Base-by-base conservation (phyloP, 2,329 filamentous ascomycete species). In the Stagonosporopsis rhizophila region DNA sequence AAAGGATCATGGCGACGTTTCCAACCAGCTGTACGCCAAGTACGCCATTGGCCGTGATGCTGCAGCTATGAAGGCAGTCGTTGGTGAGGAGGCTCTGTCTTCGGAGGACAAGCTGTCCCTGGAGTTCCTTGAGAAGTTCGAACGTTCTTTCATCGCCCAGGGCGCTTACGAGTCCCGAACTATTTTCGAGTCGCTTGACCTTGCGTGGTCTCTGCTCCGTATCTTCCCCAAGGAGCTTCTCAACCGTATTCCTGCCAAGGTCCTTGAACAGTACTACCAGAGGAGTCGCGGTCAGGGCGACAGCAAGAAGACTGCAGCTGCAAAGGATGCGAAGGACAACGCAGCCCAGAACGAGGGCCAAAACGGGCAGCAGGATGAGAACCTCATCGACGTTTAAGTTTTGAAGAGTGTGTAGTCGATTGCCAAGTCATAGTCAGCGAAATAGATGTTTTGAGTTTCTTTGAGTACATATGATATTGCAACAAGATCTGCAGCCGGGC, bases 41-140 rank as follows among this genome's bases (percentile, higher is more conserved):
- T 99, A 99, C 78, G 95, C 95, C 78, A 98, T 99, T 75, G 95
- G 95, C 75, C 93, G 94, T 85, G 95, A 99, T 73, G 95, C 95
- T 19, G 94, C 96, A 34, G 90, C 92, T 76, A 99, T 99, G 95
- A 99, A 98, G 83, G 95, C 95, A 59, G 95, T 99, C 78, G 95
- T 99, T 57, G 95, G 95, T 81, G 96, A 99, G 81, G 95, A 99
- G 78, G 95, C 95, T 30, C 80, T 99, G 73, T 96, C 92, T 25
- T 86, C 90, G 51, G 95, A 99, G 81, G 95, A 99, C 81, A 98
- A 98, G 83, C 87, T 98, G 56, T 96, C 94, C 8, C 86, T 99
- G 34, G 95, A 99, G 79, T 99, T 99, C 83, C 82, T 99, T 69
- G 94, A 98, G 75, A 98, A 98, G 81, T 99, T 99, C 75, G 95